Evolutionary conservation across 2,329 filamentous ascomycete species (phyloP).

Genomic region (Epicoccum nigrum): DNA sequence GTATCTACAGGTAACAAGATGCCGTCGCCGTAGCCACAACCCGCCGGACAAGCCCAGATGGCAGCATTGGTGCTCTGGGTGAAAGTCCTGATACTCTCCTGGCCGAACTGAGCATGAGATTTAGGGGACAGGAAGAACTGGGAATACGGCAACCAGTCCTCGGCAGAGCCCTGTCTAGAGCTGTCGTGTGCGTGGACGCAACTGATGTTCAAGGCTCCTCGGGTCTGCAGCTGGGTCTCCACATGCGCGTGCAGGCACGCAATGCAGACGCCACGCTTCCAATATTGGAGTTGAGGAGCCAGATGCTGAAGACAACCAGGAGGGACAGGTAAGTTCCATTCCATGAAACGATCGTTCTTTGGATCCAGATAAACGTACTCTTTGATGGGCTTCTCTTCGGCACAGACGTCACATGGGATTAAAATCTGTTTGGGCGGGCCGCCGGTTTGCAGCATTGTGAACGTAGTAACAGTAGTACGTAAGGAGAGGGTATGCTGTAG

Average conservation of each 20-base stretch:
- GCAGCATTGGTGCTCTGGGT: too few relatives aligned
- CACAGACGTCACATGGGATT: background rate
- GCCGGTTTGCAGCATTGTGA: too few relatives aligned
- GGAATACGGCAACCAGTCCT: too few relatives aligned
- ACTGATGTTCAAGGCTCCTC: conserved; percentile 3
- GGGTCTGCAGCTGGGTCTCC: background rate
- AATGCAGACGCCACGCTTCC: background rate
- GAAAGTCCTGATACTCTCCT: too few relatives aligned
- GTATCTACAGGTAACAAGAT: background rate
- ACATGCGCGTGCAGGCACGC: conserved; percentile 2
- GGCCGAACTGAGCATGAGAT: too few relatives aligned
- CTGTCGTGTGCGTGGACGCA: too few relatives aligned
- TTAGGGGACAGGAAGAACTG: too few relatives aligned
- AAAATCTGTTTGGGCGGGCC: too few relatives aligned
- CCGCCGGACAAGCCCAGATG: conserved; percentile 1
- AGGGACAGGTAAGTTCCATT: too few relatives aligned
- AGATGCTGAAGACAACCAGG: conserved; percentile 5
- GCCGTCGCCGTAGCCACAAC: background rate
- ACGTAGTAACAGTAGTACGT: too few relatives aligned
- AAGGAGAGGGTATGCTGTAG: too few relatives aligned
- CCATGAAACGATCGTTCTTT: background rate
- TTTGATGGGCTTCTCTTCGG: background rate
- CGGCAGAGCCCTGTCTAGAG: too few relatives aligned
- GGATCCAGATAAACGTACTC: background rate
- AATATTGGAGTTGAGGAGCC: background rate